phyloP scores from a whole-genome alignment of 1,284 basidiomycete genomes.

The Heterobasidion annosum region DNA sequence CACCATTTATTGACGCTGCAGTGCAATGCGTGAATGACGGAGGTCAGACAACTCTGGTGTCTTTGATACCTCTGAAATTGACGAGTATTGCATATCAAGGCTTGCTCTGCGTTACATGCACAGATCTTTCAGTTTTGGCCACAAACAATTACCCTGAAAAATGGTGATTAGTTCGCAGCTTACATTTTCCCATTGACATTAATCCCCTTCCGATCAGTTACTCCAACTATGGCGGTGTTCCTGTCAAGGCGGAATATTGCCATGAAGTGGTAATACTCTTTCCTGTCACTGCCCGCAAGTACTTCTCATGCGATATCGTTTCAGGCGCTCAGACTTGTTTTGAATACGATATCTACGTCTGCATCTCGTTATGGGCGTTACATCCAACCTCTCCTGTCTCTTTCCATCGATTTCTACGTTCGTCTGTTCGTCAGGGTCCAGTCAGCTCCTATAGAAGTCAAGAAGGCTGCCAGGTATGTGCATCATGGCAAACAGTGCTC shows the following conservation, averaged over 20 bases:
- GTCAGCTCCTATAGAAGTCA: constrained; percentile 79
- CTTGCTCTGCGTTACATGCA: constrained; percentile 92
- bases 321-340: constrained; percentile 82
- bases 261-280: constrained; percentile 73
- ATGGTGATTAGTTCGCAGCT: constrained; percentile 46
- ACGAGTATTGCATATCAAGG: constrained; percentile 34
- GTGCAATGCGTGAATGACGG: constrained; percentile 88
- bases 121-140: constrained; percentile 90
- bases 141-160: constrained; percentile 96
- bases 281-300: not conserved
- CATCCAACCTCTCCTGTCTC: constrained; percentile 84
- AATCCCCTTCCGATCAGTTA: constrained; percentile 41
- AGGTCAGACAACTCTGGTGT: constrained; percentile 34
- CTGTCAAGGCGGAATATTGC: constrained; percentile 86
- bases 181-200: not conserved
- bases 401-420: constrained; percentile 98
- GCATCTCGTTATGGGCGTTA: constrained; percentile 90
- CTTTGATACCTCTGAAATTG: not conserved
- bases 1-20: constrained; percentile 95
- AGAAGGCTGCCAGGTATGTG: constrained; percentile 68
- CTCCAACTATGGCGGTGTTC: constrained; percentile 94
- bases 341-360: constrained; percentile 78
- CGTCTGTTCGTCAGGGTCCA: constrained; percentile 84
- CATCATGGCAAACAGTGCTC: not conserved
- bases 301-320: not conserved